A percentile compares a stretch with the other conserved stretches of the same genome.
Conservation (phyloP, 108 stramenopile genomes). For the Epithemia pelagica region DNA sequence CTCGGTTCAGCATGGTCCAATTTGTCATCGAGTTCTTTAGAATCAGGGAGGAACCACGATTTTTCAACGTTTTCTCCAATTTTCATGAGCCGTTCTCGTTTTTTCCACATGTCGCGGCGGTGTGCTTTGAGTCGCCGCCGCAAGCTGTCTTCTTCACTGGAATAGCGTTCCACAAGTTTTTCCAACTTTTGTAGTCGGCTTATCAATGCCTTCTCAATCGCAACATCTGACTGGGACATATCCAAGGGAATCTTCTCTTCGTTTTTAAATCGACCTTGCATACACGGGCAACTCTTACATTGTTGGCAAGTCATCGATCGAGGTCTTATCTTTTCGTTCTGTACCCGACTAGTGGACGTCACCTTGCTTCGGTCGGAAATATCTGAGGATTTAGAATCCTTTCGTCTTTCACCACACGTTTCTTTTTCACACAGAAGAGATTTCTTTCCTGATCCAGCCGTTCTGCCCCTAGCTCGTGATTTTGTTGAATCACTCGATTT, state of each 20-base stretch:
- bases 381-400: no score
- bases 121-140: constrained; percentile 38
- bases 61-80: background rate
- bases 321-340: no score
- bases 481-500: no score
- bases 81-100: background rate
- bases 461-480: no score
- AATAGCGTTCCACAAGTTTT: constrained; percentile 22
- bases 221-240: constrained; percentile 26
- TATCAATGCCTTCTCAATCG: constrained; percentile 36
- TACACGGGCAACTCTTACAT: background rate
- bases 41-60: constrained; percentile 2
- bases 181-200: constrained; percentile 41
- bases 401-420: no score
- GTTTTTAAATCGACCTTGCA: background rate
- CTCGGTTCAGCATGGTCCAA: background rate
- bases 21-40: background rate
- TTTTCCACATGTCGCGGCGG: constrained; percentile 31
- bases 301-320: no score
- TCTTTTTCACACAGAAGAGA: no score
- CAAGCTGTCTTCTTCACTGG: constrained; percentile 22
- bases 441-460: no score
- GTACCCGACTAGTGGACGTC: no score
- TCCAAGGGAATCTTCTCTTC: background rate
- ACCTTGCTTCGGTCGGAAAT: no score